phyloP scores from a whole-genome alignment of 345 rosid species.

The Rhizophora mangle region DNA sequence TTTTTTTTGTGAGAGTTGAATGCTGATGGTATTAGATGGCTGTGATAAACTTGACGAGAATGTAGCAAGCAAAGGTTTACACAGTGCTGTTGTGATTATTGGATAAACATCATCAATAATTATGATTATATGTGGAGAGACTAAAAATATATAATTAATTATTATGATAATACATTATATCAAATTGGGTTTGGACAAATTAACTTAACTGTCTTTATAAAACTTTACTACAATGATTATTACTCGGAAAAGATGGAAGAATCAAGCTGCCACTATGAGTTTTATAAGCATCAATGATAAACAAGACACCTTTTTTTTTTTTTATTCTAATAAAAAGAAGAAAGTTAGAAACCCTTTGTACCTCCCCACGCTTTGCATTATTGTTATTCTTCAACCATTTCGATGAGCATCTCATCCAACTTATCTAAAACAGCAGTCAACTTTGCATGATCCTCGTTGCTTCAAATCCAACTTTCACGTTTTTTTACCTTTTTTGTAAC shows the following conservation, averaged over 20 bases:
- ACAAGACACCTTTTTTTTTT: not conserved
- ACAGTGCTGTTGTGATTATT: not conserved
- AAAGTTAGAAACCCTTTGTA: slow-evolving; percentile 6
- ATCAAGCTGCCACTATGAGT: not conserved
- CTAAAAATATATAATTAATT: too few species aligned
- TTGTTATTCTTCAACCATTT: slow-evolving; percentile 2
- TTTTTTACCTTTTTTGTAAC: not conserved
- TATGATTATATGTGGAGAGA: too few species aligned
- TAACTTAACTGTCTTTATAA: not conserved
- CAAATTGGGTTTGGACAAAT: not conserved
- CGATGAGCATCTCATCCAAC: slow-evolving; percentile 4
- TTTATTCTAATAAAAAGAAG: too few species aligned
- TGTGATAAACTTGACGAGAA: not conserved
- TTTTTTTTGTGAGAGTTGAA: not conserved
- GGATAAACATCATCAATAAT: too few species aligned
- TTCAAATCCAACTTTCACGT: not conserved
- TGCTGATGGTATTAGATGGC: not conserved
- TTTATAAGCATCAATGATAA: slow-evolving; percentile 14
- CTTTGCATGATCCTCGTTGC: not conserved
- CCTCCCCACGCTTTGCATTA: not conserved
- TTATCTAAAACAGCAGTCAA: slow-evolving; percentile 15
- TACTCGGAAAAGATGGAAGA: slow-evolving; percentile 2
- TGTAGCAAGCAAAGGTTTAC: not conserved
- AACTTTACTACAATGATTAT: not conserved
- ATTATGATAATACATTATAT: not conserved